phyloP scores from a whole-genome alignment of 768 basidiomycete species.

The Amanita muscaria region DNA sequence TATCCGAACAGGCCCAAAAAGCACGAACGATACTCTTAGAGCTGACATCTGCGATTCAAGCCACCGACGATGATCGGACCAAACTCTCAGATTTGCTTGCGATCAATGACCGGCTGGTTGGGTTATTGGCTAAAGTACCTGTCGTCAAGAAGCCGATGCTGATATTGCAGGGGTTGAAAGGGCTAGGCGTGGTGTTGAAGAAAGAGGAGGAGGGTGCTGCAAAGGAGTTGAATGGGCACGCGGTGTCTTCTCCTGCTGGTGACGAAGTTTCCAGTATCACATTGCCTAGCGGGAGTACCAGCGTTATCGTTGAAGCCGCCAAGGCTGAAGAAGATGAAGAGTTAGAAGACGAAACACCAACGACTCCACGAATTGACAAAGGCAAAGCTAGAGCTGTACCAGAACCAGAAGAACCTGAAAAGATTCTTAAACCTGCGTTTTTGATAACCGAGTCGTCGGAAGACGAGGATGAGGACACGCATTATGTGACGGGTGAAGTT shows the following conservation, averaged over 20 bases:
- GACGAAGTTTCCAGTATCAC: no score
- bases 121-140: conserved; percentile 42
- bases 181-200: conserved; percentile 19
- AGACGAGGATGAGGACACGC: conserved; percentile 47
- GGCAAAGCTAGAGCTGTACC: conserved; percentile 69
- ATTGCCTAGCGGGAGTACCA: no score
- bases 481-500: conserved; percentile 28
- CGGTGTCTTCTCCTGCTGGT: no score
- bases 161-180: conserved; percentile 36
- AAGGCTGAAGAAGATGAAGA: conserved; percentile 15
- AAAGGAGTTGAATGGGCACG: no score
- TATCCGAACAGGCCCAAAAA: conserved; percentile 31
- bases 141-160: conserved; percentile 29
- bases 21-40: conserved; percentile 45
- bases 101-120: conserved; percentile 65
- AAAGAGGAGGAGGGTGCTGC: no score
- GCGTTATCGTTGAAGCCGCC: conserved; percentile 3
- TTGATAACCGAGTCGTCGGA: conserved; percentile 34
- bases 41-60: conserved; percentile 44
- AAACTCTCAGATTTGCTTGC: conserved; percentile 59
- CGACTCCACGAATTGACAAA: conserved; percentile 66
- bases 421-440: conserved; percentile 63
- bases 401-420: conserved; percentile 59
- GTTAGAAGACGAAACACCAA: conserved; percentile 29
- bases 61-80: conserved; percentile 46